These are phyloP conservation scores for Boletus reticuloceps DNA, from an alignment of 768 basidiomycete genomes.

Conservation along the genomic window DNA sequence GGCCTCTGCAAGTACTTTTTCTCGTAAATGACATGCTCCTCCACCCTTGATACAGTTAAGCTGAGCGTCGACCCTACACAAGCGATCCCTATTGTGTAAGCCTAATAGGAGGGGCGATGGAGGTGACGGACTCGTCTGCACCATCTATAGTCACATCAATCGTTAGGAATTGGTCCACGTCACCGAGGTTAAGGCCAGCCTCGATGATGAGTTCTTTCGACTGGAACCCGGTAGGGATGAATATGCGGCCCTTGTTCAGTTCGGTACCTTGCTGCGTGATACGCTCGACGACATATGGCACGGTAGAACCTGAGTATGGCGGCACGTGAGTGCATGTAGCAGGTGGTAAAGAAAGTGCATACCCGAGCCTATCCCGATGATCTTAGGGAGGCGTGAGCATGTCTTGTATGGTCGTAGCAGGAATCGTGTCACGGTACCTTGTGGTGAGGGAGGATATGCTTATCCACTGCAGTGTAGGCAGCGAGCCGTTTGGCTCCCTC, in stretches of 20 bases:
- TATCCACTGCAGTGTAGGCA: constrained; percentile 92
- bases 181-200: constrained; percentile 74
- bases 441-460: constrained; percentile 79
- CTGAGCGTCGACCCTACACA: constrained; percentile 70
- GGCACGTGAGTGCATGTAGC: constrained; percentile 1
- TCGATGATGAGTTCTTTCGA: constrained; percentile 92
- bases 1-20: constrained; percentile 97
- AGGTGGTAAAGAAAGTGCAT: background rate
- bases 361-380: constrained; percentile 90
- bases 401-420: background rate
- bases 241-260: constrained; percentile 77
- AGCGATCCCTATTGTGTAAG: background rate
- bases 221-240: constrained; percentile 95
- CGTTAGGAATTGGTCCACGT: constrained; percentile 81
- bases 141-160: constrained; percentile 99
- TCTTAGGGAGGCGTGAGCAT: constrained; percentile 37
- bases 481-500: constrained; percentile 89
- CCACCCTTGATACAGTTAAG: constrained; percentile 97
- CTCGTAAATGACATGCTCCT: constrained; percentile 93
- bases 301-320: constrained; percentile 69
- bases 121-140: constrained; percentile 79
- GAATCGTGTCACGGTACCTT: constrained; percentile 50
- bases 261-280: constrained; percentile 80
- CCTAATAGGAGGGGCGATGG: background rate
- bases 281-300: constrained; percentile 94